A percentile compares a stretch with the other conserved stretches of the same genome.
Evolutionary conservation across 108 stramenopile species (phyloP).

Genomic region (Conticribra guillardii): DNA sequence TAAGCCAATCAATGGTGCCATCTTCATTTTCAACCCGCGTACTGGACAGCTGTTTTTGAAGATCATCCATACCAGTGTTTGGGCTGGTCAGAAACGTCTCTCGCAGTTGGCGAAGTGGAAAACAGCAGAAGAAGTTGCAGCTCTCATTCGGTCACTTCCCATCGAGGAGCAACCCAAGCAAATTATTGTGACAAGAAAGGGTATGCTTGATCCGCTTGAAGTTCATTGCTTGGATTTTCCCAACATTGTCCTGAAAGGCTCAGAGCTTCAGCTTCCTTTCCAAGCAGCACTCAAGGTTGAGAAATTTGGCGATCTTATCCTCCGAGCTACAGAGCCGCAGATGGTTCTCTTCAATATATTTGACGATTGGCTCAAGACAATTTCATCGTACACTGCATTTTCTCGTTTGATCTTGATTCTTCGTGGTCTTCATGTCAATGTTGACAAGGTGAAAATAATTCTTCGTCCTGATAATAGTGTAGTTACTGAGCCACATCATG

Average conservation of each 20-base stretch:
- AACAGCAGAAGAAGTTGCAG: conserved; percentile 99
- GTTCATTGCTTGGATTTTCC: conserved; percentile 99
- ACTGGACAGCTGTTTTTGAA: conserved; percentile 98
- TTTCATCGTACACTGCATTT: conserved; percentile 98
- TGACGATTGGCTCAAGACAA: conserved; percentile 99
- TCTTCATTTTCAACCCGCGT: conserved; percentile 99
- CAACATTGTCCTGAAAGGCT: conserved; percentile 98
- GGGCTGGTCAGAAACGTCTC: conserved; percentile 99
- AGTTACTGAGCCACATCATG: conserved; percentile 98
- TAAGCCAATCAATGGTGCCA: conserved; percentile 99
- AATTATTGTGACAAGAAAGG: conserved; percentile 98
- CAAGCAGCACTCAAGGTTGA: conserved; percentile 98
- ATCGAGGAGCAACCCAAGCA: conserved; percentile 99
- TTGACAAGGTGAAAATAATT: conserved; percentile 96
- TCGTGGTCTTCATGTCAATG: conserved; percentile 95
- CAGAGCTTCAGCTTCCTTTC: conserved; percentile 98
- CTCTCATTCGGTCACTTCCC: conserved; percentile 96
- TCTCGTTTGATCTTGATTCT: conserved; percentile 98
- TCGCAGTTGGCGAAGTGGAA: conserved; percentile 99
- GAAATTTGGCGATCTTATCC: conserved; percentile 98
- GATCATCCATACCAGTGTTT: conserved; percentile 99
- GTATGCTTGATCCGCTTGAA: conserved; percentile 99
- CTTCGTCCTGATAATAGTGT: conserved; percentile 97
- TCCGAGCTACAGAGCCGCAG: conserved; percentile 98
- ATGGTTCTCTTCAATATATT: conserved; percentile 99